Conservation (phyloP, 306 rosid species). For the Parietaria judaica region DNA sequence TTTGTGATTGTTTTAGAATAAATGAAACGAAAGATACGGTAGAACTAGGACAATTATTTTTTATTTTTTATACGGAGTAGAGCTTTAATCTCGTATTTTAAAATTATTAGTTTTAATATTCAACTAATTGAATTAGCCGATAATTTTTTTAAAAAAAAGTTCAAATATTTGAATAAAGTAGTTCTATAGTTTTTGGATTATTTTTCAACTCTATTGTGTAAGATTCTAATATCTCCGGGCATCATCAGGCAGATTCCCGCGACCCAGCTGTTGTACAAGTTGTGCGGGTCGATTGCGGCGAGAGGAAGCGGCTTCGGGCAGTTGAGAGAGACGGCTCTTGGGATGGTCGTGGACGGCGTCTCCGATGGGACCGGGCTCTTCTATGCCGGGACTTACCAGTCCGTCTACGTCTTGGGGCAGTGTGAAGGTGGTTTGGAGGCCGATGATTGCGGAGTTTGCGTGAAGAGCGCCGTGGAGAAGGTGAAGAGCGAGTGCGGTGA, state of each 20-base stretch:
- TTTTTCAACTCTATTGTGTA: too few species aligned
- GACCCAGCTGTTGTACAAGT: slow-evolving; percentile 52
- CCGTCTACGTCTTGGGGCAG: slow-evolving; percentile 76
- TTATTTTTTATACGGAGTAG: too few species aligned
- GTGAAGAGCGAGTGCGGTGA: slow-evolving; percentile 42
- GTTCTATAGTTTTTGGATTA: too few species aligned
- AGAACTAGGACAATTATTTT: too few species aligned
- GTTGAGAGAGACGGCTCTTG: slow-evolving; percentile 56
- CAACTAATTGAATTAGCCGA: too few species aligned
- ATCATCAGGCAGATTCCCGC: slow-evolving; percentile 11
- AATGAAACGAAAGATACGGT: too few species aligned
- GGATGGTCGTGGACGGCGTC: slow-evolving; percentile 49
- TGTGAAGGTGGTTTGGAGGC: slow-evolving; percentile 63
- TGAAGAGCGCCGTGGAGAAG: slow-evolving; percentile 50
- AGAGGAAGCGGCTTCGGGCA: slow-evolving; percentile 48
- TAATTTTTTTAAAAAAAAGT: too few species aligned
- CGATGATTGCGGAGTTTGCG: slow-evolving; percentile 60
- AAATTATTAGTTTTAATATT: too few species aligned
- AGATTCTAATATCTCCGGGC: too few species aligned
- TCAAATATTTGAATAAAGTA: too few species aligned
- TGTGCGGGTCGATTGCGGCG: slow-evolving; percentile 42
- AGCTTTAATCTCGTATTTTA: too few species aligned
- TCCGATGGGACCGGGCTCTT: slow-evolving; percentile 47
- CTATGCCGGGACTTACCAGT: slow-evolving; percentile 59
- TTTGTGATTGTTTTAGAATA: too few species aligned